A percentile compares a stretch with the other conserved stretches of the same genome.
These are phyloP conservation scores for Cinnamomum chago DNA, from an alignment of 164 flowering plant genomes.

Conservation along the genomic window DNA sequence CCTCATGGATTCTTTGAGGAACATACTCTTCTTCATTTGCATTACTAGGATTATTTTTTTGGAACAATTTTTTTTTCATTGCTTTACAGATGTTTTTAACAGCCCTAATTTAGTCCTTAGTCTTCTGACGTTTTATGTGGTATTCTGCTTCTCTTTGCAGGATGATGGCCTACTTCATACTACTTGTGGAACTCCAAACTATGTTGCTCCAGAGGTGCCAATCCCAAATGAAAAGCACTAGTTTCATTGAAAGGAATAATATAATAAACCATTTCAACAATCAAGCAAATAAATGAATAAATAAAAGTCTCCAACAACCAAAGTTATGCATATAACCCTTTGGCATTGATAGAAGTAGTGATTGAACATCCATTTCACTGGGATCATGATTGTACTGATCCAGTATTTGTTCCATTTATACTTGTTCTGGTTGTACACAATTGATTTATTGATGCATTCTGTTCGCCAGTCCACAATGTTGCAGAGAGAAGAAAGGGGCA, in stretches of 20 bases:
- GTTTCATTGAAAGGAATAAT: not conserved
- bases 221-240: not conserved
- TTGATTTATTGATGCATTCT: not conserved
- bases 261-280: too few species aligned
- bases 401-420: not conserved
- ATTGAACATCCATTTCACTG: not conserved
- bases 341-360: not conserved
- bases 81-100: not conserved
- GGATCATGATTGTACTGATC: not conserved
- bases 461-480: too few species aligned
- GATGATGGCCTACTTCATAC: slow-evolving; percentile 70
- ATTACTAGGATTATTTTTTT: not conserved
- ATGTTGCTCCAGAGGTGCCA: slow-evolving; percentile 48
- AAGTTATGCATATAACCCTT: not conserved
- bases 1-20: not conserved
- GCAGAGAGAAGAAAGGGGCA: too few species aligned
- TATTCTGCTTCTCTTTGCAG: slow-evolving; percentile 29
- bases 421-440: not conserved
- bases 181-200: slow-evolving; percentile 50
- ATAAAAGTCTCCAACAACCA: not conserved
- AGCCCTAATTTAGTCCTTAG: not conserved
- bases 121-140: not conserved
- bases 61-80: not conserved
- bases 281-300: too few species aligned
- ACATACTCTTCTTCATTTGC: not conserved